Evolutionary conservation across 225 moss, liverwort and hornwort genomes (phyloP).

Genomic region (Climacium dendroides): DNA sequence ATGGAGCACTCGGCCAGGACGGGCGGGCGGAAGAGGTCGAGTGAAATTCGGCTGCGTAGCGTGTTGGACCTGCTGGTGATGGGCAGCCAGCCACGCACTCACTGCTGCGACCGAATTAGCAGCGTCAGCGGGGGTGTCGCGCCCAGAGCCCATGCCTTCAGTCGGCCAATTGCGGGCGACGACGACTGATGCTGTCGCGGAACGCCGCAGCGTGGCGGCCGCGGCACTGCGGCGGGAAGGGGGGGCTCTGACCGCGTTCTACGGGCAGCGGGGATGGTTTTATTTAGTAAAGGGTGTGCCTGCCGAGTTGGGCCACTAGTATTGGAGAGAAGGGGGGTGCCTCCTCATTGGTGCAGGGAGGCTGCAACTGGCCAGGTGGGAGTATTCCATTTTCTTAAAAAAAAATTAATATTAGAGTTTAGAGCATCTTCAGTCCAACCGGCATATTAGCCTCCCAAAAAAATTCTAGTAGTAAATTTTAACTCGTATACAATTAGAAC

Average conservation of each 20-base stretch:
- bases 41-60: background rate
- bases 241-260: background rate
- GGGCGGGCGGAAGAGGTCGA: background rate
- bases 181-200: background rate
- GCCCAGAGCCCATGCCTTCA: background rate
- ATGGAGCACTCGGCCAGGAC: background rate
- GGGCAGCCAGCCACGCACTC: background rate
- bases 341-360: background rate
- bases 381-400: background rate
- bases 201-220: background rate
- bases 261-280: background rate
- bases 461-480: too few relatives aligned
- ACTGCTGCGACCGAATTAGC: background rate
- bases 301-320: background rate
- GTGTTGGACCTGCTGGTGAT: background rate
- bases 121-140: background rate
- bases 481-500: background rate
- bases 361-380: background rate
- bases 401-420: too few relatives aligned
- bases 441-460: too few relatives aligned
- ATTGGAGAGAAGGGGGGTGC: background rate
- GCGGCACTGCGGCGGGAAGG: background rate
- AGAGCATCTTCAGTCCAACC: too few relatives aligned
- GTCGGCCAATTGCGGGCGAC: background rate
- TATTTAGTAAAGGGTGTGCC: background rate